These are phyloP conservation scores for Colletotrichum lini DNA, from an alignment of 2,329 filamentous ascomycete genomes.

Conservation along the genomic window DNA sequence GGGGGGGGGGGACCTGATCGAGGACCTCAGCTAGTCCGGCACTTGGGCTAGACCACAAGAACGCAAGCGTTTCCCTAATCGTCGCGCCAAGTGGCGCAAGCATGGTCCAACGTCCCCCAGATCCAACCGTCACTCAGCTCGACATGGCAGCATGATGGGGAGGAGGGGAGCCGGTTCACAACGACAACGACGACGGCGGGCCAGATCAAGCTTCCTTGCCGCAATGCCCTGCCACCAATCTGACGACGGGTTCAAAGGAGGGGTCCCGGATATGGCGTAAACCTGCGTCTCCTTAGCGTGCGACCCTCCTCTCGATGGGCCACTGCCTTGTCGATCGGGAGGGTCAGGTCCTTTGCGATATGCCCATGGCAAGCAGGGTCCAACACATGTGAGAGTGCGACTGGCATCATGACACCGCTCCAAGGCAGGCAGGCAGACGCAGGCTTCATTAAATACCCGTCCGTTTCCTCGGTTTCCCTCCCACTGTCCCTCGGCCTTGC, in stretches of 20 bases:
- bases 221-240: not conserved
- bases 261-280: conserved; percentile 37
- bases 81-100: conserved; percentile 9
- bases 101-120: conserved; percentile 17
- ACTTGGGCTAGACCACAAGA: not conserved
- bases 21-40: not conserved
- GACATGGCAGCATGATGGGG: not conserved
- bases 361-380: conserved; percentile 11
- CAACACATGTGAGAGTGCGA: conserved; percentile 36
- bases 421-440: too few species aligned
- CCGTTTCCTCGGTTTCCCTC: not conserved
- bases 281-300: conserved; percentile 35
- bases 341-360: conserved; percentile 6
- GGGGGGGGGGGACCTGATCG: not conserved
- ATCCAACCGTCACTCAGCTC: conserved; percentile 6
- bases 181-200: not conserved
- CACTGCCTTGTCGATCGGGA: conserved; percentile 39
- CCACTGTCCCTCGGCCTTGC: not conserved
- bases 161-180: not conserved
- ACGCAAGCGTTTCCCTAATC: conserved; percentile 1
- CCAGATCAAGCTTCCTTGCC: conserved; percentile 4
- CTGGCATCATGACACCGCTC: conserved; percentile 8
- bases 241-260: not conserved
- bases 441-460: conserved; percentile 30
- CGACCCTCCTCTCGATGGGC: conserved; percentile 33